phyloP scores from a whole-genome alignment of 2,329 filamentous ascomycete species.

The Claviceps cyperi region DNA sequence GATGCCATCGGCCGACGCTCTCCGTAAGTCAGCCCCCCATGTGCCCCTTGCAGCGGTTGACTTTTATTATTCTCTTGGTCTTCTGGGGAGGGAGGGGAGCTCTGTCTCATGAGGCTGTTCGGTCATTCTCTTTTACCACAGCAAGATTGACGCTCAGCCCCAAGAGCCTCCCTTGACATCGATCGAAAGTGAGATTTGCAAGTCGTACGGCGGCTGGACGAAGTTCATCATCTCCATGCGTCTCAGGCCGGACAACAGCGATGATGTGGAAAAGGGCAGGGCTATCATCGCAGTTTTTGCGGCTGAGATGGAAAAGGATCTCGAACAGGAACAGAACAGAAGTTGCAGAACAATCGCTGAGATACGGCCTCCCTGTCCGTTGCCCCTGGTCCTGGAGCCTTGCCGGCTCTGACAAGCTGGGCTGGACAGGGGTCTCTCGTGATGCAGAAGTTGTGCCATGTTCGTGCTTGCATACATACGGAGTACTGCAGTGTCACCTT shows the following conservation, averaged over 20 bases:
- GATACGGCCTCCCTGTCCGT: not conserved
- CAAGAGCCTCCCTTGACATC: constrained; percentile 2
- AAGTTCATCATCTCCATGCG: constrained; percentile 1
- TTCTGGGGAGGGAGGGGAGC: no score
- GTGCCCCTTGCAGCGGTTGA: no score
- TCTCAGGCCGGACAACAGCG: not conserved
- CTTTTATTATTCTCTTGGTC: no score
- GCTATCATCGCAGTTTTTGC: not conserved
- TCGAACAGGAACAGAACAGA: not conserved
- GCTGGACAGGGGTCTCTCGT: no score
- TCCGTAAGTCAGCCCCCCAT: no score
- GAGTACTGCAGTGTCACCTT: no score
- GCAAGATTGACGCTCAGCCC: not conserved
- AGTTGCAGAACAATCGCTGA: not conserved
- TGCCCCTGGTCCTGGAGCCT: not conserved
- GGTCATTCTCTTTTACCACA: not conserved
- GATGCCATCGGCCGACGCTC: no score
- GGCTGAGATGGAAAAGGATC: not conserved
- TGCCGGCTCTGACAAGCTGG: not conserved
- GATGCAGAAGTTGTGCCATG: no score
- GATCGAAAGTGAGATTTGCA: not conserved
- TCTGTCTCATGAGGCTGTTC: no score
- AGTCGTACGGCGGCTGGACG: constrained; percentile 3
- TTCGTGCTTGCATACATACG: no score
- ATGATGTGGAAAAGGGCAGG: constrained; percentile 2